Conservation (phyloP, 345 rosid genomes). For the Excoecaria cochinchinensis region DNA sequence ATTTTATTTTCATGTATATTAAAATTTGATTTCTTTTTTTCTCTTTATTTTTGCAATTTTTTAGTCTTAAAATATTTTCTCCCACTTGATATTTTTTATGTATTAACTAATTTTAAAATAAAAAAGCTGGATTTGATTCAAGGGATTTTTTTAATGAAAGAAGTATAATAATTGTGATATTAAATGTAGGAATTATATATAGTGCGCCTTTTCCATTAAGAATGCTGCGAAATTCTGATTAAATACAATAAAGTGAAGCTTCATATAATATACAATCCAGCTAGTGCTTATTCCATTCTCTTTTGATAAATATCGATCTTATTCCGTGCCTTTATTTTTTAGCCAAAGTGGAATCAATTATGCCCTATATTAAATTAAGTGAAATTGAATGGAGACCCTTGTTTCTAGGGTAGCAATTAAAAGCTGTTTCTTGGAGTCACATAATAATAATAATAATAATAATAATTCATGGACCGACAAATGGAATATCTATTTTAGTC, state of each 20-base stretch:
- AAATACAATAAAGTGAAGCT: background rate
- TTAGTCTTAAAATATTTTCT: too few relatives aligned
- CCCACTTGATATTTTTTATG: too few relatives aligned
- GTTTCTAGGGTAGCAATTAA: background rate
- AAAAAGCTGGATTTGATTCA: too few relatives aligned
- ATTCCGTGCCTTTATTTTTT: background rate
- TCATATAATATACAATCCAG: background rate
- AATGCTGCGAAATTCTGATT: background rate
- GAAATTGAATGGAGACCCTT: constrained; percentile 10
- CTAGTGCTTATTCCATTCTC: background rate
- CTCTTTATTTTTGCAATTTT: too few relatives aligned
- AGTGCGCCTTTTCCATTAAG: background rate
- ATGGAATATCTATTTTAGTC: background rate
- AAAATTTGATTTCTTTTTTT: too few relatives aligned
- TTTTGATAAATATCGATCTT: background rate
- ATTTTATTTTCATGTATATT: too few relatives aligned
- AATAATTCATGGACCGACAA: background rate
- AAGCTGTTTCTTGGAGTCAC: background rate
- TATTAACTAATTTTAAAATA: too few relatives aligned
- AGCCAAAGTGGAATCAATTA: background rate
- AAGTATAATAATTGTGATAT: too few relatives aligned
- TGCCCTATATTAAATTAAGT: background rate
- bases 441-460: background rate
- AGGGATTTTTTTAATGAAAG: too few relatives aligned
- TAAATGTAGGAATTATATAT: background rate